Evolutionary conservation across 371 early-diverging fungal species (phyloP).

Genomic region (Umbelopsis sp.): DNA sequence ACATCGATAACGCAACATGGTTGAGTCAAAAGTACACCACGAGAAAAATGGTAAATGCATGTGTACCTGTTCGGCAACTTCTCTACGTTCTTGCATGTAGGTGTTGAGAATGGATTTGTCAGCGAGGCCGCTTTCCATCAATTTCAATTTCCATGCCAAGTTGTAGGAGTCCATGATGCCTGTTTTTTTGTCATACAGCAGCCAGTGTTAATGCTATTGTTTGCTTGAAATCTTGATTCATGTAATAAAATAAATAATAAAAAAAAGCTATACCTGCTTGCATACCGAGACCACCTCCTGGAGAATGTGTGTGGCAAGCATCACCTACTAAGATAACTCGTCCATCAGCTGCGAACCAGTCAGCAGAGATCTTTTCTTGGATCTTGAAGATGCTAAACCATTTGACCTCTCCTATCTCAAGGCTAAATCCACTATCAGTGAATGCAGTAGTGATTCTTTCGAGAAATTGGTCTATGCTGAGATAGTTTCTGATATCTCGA

Average conservation of each 20-base stretch:
- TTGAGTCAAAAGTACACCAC: not conserved
- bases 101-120: slow-evolving; percentile 17
- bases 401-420: slow-evolving; percentile 10
- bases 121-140: not conserved
- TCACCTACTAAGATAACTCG: slow-evolving; percentile 7
- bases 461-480: slow-evolving; percentile 11
- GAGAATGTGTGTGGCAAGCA: slow-evolving; percentile 14
- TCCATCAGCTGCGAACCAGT: slow-evolving; percentile 10
- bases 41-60: not conserved
- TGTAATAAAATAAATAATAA: not conserved
- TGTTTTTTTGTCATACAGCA: not conserved
- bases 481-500: slow-evolving; percentile 15
- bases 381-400: slow-evolving; percentile 16
- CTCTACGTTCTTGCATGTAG: slow-evolving; percentile 15
- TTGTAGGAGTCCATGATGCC: slow-evolving; percentile 19
- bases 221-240: too few relatives aligned
- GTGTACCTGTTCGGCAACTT: not conserved
- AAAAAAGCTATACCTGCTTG: not conserved
- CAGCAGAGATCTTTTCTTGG: slow-evolving; percentile 10
- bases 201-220: too few relatives aligned
- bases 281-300: slow-evolving; percentile 10
- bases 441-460: not conserved
- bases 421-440: not conserved
- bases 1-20: not conserved
- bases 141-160: slow-evolving; percentile 17